A percentile compares a stretch with the other conserved stretches of the same genome.
These are phyloP conservation scores for Antrodiella citrinella DNA, from an alignment of 768 basidiomycete species.

Conservation along the genomic window DNA sequence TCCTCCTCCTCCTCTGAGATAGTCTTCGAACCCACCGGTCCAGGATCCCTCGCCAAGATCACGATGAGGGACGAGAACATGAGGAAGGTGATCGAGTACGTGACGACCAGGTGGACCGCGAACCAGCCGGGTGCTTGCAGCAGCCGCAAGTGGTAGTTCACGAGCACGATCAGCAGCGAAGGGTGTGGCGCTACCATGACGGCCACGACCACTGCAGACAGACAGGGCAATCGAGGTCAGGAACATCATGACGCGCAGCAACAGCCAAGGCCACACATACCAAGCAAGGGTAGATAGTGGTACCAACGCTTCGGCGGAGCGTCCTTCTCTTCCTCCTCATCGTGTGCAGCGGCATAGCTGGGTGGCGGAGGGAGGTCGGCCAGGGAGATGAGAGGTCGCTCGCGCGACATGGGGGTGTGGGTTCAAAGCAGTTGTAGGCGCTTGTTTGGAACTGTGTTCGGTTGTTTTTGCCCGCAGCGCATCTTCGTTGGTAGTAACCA, in stretches of 20 bases:
- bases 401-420: slow-evolving; percentile 4
- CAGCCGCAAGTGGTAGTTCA: slow-evolving; percentile 56
- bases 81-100: slow-evolving; percentile 61
- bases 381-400: slow-evolving; percentile 8
- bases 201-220: slow-evolving; percentile 38
- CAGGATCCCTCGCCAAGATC: slow-evolving; percentile 68
- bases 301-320: slow-evolving; percentile 41
- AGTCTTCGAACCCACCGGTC: slow-evolving; percentile 34
- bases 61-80: slow-evolving; percentile 67
- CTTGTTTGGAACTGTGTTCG: too few species aligned
- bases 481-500: too few species aligned
- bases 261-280: too few species aligned
- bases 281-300: slow-evolving; percentile 48
- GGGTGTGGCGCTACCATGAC: slow-evolving; percentile 69
- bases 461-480: too few species aligned
- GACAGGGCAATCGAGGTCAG: background rate
- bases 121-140: slow-evolving; percentile 40
- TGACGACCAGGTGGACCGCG: slow-evolving; percentile 44
- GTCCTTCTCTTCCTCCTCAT: slow-evolving; percentile 28
- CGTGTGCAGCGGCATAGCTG: slow-evolving; percentile 13
- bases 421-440: background rate
- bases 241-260: slow-evolving; percentile 13
- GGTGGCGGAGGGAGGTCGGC: slow-evolving; percentile 3
- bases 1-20: slow-evolving; percentile 18
- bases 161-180: slow-evolving; percentile 58